These are phyloP conservation scores for Auriscalpium vulgare DNA, from an alignment of 768 basidiomycete genomes.

Conservation along the genomic window DNA sequence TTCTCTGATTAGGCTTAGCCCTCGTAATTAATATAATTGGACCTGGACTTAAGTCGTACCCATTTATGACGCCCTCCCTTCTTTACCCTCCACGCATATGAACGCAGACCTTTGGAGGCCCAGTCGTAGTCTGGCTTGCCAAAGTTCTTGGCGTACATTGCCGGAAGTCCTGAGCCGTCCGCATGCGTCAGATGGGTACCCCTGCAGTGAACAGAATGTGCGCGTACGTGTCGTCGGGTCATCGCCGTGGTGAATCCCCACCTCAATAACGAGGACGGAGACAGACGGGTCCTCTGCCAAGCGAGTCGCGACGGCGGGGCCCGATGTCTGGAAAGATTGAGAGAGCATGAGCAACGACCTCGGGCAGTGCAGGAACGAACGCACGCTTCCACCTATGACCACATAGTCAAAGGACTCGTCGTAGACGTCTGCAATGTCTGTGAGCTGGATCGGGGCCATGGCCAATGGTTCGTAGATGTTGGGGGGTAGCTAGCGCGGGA, in stretches of 20 bases:
- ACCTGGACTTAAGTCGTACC: too few species aligned
- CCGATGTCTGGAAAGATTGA: slow-evolving; percentile 1
- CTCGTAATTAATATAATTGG: too few species aligned
- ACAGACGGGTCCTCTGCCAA: slow-evolving; percentile 9
- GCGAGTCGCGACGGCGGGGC: slow-evolving; percentile 13
- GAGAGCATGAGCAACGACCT: not conserved
- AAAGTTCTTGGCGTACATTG: slow-evolving; percentile 9
- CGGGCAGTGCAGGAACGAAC: not conserved
- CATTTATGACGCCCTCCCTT: too few species aligned
- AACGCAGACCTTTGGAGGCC: slow-evolving; percentile 6
- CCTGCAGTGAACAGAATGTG: not conserved
- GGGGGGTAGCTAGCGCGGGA: too few species aligned
- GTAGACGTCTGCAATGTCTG: not conserved
- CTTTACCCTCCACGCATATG: too few species aligned
- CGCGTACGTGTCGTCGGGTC: slow-evolving; percentile 6
- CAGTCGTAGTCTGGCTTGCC: slow-evolving; percentile 14
- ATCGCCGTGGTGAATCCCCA: slow-evolving; percentile 1
- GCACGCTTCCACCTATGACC: not conserved
- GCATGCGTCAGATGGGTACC: not conserved
- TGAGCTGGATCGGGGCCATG: too few species aligned
- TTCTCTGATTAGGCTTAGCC: too few species aligned
- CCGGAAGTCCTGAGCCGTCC: slow-evolving; percentile 4
- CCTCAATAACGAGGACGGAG: slow-evolving; percentile 12
- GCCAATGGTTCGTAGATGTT: too few species aligned
- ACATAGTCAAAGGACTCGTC: slow-evolving; percentile 4